Percentiles rank a stretch among this genome's conserved stretches.
Conservation (phyloP, 73 alveolate species). For the Vitrella brassicaformis region DNA sequence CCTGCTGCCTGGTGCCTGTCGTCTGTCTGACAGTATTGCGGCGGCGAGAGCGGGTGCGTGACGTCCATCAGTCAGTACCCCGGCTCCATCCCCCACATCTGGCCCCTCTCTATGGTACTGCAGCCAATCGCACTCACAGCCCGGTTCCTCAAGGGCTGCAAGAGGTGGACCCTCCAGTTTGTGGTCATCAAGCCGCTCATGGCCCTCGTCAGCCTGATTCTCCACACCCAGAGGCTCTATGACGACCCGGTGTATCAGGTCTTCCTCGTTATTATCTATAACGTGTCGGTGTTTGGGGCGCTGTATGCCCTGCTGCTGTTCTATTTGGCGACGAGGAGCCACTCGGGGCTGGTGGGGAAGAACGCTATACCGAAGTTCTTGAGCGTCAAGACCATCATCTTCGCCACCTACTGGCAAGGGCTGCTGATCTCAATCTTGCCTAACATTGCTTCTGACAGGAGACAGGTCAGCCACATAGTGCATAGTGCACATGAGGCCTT, state of each 20-base stretch:
- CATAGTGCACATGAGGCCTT: too few species aligned
- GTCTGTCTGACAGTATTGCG: not conserved
- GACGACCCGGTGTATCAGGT: not conserved
- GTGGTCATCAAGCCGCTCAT: not conserved
- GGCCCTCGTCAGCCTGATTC: not conserved
- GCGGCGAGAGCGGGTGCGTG: not conserved
- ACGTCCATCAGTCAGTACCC: not conserved
- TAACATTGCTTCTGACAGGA: too few species aligned
- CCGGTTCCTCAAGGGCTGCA: not conserved
- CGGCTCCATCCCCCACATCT: not conserved
- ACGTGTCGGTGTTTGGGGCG: not conserved
- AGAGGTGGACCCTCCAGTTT: not conserved
- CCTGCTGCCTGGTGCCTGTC: too few species aligned
- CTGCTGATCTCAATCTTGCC: not conserved
- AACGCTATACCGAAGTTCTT: not conserved
- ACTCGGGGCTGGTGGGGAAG: not conserved
- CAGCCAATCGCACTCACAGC: not conserved
- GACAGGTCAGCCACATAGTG: too few species aligned
- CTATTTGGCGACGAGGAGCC: not conserved
- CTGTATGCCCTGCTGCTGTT: not conserved
- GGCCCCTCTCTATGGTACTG: not conserved
- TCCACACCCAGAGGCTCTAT: too few species aligned
- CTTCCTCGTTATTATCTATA: not conserved
- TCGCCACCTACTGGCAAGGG: not conserved
- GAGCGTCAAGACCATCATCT: not conserved